Conservation (phyloP, 164 flowering plant species). For the Magnolia officinalis region DNA sequence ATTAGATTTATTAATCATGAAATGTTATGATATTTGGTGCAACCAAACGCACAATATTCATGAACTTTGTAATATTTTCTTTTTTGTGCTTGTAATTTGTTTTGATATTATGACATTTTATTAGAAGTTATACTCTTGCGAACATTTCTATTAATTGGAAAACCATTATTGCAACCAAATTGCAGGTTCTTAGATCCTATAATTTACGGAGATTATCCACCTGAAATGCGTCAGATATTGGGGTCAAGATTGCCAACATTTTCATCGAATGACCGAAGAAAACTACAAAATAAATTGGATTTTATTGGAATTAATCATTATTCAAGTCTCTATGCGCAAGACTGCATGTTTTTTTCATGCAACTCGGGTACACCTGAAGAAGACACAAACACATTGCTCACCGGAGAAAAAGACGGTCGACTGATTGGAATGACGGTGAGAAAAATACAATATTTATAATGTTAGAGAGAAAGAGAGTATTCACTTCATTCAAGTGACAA, state of each 20-base stretch:
- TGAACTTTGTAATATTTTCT: too few relatives aligned
- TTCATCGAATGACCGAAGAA: conserved; percentile 20
- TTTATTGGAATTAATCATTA: conserved; percentile 34
- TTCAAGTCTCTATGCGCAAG: conserved; percentile 17
- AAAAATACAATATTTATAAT: too few relatives aligned
- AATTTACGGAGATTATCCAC: conserved; percentile 38
- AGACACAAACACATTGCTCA: neutral
- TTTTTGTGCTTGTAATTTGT: neutral
- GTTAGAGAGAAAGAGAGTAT: too few relatives aligned
- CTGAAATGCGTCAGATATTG: conserved; percentile 26
- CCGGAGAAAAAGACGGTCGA: conserved; percentile 14
- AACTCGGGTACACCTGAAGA: neutral
- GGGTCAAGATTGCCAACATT: conserved; percentile 26
- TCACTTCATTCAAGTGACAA: too few relatives aligned
- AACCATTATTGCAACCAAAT: neutral
- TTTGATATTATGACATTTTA: neutral
- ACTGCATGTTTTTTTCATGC: conserved; percentile 18
- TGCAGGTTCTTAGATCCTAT: conserved; percentile 42
- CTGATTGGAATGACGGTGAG: conserved; percentile 17
- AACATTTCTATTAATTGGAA: neutral
- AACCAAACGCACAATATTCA: too few relatives aligned
- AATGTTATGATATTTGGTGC: too few relatives aligned
- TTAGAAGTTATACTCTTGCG: neutral
- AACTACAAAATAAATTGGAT: conserved; percentile 26
- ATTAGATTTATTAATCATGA: too few relatives aligned